Base-by-base conservation (phyloP, 805 yeast genomes). In the Pichia ethanolica region DNA sequence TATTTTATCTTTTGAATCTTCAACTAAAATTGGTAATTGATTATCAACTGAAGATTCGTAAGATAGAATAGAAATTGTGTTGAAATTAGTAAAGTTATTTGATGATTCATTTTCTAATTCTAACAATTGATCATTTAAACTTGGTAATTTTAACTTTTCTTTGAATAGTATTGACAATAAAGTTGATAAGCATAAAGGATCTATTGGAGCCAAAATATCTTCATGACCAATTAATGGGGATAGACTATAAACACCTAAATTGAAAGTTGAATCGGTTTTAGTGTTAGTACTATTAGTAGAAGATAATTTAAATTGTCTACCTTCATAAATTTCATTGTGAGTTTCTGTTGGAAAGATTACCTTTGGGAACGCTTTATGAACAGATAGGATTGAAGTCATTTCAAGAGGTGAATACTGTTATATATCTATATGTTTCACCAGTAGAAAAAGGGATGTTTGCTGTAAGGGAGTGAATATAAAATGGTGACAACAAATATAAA, bases 1-100 rank as follows among this genome's bases (percentile, higher is more conserved):
- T 30, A 53, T 61, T 44, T 66, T 76, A 55, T 61, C 56, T 13
- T 64, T 56, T 28, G 58, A 66, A 53, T 73, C 81, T 56, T 82
- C 88, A 2, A 82, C 65, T 11, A 80, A 64, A 1, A 82, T 63
- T 0, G 89, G 89, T 20, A 83, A 60, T 25, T 72, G 71, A 12
- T 73, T 72, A 49, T 73, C 71, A 2, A 72, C 67, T 1, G 83
- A 67, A 1, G 82, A 77, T 39, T 71, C 70, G 46, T 72, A 71
- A 1, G 84, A 74, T 9, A 81, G 51, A 11, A 71, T 64, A 13
- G 75, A 62, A 26, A 82, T 57, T 8, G 47, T 14, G 47, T 50
- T 42, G 2, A n/a, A 25, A 4, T 20, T 10, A 25, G 12, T 25
- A 11, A 9, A 25, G 3, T 5, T 25, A 13, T 14, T 9, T 9